Evolutionary conservation across 228 moss, liverwort and hornwort species (phyloP), one percentile per base, ranked within the genome.

Genomic region (Sphagnum magellanicum): DNA sequence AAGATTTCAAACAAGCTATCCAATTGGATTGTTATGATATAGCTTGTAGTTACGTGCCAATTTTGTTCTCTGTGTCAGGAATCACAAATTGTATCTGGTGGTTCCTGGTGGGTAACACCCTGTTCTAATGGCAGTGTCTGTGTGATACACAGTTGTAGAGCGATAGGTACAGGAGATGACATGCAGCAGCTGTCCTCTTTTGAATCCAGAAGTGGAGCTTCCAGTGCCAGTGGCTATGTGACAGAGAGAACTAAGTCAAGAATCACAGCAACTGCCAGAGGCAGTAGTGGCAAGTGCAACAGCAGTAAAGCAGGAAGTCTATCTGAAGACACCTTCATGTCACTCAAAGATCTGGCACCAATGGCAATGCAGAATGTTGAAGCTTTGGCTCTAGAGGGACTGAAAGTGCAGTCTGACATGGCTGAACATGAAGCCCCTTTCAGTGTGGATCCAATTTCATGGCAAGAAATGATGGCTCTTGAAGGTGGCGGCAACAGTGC

Each of bases 281-380:
- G 71, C 50, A 73, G 71, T 68, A 11, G 77, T 65, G 75, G 70
- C 47, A 68, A 59, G 64, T 81, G 71, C 69, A 68, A 68, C 52
- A 79, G 63, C 68, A 74, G 50, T 48, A 8, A 8, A 8, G 75
- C 69, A 47, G 69, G 79, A 51, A 73, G 79, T 9, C 75, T 81
- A 49, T 81, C 79, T 51, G 89, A 90, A 68, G 79, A 71, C 71
- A 15, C 72, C 61, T 89, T 89, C 66, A 79, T 87, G 52, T 89
- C 83, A 48, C 87, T 98, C 66, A 90, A 98, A 71, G 90, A 98
- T 72, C 81, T 98, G 75, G 98, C 98, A 12, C 98, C 98, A 14
- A 78, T 98, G 92, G 94, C 98, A 67, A 98, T 98, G 93, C 87
- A 89, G 77, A 98, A 94, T 74, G 86, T 98, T 74, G 98, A 98